Evolutionary conservation across 305 asterid genomes (phyloP), one percentile per base, ranked within the genome.

Genomic region (Solanum hybrid): DNA sequence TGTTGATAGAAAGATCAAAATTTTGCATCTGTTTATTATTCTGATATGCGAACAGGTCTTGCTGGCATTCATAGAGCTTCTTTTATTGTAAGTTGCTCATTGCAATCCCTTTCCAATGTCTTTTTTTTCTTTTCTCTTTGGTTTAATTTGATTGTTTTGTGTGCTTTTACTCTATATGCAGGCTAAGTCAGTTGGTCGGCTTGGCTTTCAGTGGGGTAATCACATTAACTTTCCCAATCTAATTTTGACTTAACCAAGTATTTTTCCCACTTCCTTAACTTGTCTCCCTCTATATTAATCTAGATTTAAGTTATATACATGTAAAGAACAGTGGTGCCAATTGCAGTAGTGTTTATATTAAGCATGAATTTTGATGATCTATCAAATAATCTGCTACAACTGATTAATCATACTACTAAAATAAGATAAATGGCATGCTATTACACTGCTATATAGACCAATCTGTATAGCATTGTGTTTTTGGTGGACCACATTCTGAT

Each of bases 141-240:
- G 3, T 35, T 22, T 45, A 10, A 56, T 45, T 34, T 40, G 86
- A 88, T 73, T 24, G 40, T 60, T 36, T 60, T 27, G 19, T 77
- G 76, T 71, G 34, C 31, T 79, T 86, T 86, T 60, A 10, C 86
- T 86, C 15, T 38, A 37, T 80, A 66, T 94, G 93, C 96, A 97
- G 98, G 96, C 93, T 37, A 95, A 92, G 89, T 92, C 95, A 37
- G 91, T 92, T 36, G 97, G 97, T 88, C 90, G 90, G 66, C 90
- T 76, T 73, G 98, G 98, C 56, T 88, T 95, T 87, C 92, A 94
- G 42, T 95, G 95, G 90, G 99, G 99, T 95, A 94, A 94, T 80
- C 77, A 60, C 24, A 51, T 51, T 32, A 36, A 51, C 38, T 73
- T 87, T 75, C 75, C 32, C 38, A 22, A 88, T 37, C 14, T 42